phyloP scores from a whole-genome alignment of 2,329 filamentous ascomycete species.

The Chrysosporium keratinophilum region DNA sequence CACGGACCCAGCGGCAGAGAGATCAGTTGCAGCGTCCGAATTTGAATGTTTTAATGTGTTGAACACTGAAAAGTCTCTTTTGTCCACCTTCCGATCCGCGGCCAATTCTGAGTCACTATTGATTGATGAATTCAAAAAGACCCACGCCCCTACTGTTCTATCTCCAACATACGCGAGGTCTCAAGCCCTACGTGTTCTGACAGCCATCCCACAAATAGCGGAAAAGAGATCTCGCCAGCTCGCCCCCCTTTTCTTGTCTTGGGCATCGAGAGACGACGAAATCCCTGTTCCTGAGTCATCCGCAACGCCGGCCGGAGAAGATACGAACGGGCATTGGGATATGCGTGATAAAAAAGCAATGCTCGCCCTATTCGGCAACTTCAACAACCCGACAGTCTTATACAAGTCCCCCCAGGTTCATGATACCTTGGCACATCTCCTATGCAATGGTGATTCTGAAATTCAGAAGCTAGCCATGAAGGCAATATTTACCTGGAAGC shows the following conservation, averaged over 20 bases:
- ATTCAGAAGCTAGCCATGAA: slow-evolving; percentile 78
- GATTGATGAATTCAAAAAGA: slow-evolving; percentile 52
- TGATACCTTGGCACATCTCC: slow-evolving; percentile 58
- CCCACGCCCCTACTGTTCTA: slow-evolving; percentile 38
- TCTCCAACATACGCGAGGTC: slow-evolving; percentile 48
- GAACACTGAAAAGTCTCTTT: slow-evolving; percentile 46
- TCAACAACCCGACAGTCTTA: slow-evolving; percentile 74
- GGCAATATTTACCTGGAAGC: slow-evolving; percentile 82
- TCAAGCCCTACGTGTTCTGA: slow-evolving; percentile 70
- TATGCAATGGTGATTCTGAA: slow-evolving; percentile 82
- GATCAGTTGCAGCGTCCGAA: slow-evolving; percentile 32
- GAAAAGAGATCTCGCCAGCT: slow-evolving; percentile 78
- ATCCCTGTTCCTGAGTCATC: neutral
- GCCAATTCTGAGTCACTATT: slow-evolving; percentile 49
- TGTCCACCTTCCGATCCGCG: slow-evolving; percentile 44
- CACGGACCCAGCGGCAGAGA: slow-evolving; percentile 13
- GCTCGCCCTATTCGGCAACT: slow-evolving; percentile 70
- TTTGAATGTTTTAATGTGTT: slow-evolving; percentile 76
- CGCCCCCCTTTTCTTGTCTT: slow-evolving; percentile 75
- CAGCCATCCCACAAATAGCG: slow-evolving; percentile 61
- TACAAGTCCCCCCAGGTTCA: slow-evolving; percentile 70
- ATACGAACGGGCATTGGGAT: slow-evolving; percentile 30
- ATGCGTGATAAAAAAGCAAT: slow-evolving; percentile 68
- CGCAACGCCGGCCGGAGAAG: slow-evolving; percentile 16
- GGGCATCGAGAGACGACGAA: slow-evolving; percentile 51